Evolutionary conservation across 805 yeast species (phyloP), one percentile per base, ranked within the genome.

Genomic region (Sugiyamaella chiloensis): DNA sequence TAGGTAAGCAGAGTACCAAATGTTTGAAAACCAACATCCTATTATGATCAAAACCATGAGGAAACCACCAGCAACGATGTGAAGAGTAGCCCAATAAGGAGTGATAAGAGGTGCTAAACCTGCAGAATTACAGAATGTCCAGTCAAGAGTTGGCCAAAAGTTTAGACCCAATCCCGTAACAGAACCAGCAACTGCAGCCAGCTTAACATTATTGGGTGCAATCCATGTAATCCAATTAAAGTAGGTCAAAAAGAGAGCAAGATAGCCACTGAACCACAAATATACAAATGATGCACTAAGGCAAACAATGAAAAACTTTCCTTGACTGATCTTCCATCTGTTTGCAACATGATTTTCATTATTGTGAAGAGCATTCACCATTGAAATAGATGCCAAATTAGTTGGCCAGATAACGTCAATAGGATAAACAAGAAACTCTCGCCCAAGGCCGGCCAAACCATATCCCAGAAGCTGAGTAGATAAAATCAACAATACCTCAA

Each of bases 171-270:
- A 57, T 3, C 70, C 68, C 11, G 16, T 24, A 63, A 82, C 81
- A 4, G 72, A 60, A 17, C 83, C 83, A n/a, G 79, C 73, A 21
- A 78, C 59, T 5, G 59, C 55, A 47, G 79, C 80, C n/a, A 82
- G 72, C 24, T 70, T 70, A 47, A 74, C 72, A 60, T 78, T 78
- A 46, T 76, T 62, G 17, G 73, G 73, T 39, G 64, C 70, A 44
- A 79, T 79, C 87, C 87, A 81, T 21, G 82, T 72, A 52, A 80
- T 73, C 75, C 83, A 81, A 50, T 66, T 63, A 61, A 83, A 79
- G 54, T 71, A 71, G 2, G 82, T 74, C 48, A 83, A 67, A 5
- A 78, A 83, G 27, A 71, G 69, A 69, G 79, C 79, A 30, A 82
- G 68, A 60, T 65, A 80, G 48, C 78, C 82, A 12, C 85, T 85